Percentiles rank a stretch among this genome's conserved stretches.
Conservation (phyloP, 805 yeast genomes). For the Nakazawaea populi region DNA sequence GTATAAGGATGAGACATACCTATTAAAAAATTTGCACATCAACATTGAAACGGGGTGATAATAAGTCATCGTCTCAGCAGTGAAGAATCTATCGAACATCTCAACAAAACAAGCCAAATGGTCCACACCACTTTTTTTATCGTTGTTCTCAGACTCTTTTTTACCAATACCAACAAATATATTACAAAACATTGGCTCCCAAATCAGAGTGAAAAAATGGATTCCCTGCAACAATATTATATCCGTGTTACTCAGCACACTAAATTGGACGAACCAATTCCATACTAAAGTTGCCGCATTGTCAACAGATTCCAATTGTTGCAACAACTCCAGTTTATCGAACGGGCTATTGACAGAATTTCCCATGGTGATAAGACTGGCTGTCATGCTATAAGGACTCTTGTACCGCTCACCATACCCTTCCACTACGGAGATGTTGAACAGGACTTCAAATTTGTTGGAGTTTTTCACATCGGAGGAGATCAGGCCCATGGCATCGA, state of each 20-base stretch:
- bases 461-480: constrained; percentile 1
- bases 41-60: constrained; percentile 1
- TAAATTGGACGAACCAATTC: background rate
- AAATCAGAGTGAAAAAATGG: constrained; percentile 1
- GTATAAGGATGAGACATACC: background rate
- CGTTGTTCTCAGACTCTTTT: background rate
- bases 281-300: background rate
- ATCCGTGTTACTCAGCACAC: background rate
- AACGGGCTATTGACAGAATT: constrained; percentile 1
- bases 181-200: background rate
- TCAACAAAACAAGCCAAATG: background rate
- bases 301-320: background rate
- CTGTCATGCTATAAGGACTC: background rate
- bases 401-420: background rate
- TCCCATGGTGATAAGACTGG: constrained; percentile 1
- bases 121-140: no score
- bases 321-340: background rate
- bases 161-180: background rate
- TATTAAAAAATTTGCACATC: background rate
- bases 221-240: background rate
- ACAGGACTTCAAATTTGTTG: background rate
- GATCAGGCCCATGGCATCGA: constrained; percentile 2
- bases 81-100: constrained; percentile 1
- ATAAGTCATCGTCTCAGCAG: constrained; percentile 1
- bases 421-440: background rate